Evolutionary conservation across 768 basidiomycete genomes (phyloP), one percentile per base, ranked within the genome.

Genomic region (Mycena kentingensis): DNA sequence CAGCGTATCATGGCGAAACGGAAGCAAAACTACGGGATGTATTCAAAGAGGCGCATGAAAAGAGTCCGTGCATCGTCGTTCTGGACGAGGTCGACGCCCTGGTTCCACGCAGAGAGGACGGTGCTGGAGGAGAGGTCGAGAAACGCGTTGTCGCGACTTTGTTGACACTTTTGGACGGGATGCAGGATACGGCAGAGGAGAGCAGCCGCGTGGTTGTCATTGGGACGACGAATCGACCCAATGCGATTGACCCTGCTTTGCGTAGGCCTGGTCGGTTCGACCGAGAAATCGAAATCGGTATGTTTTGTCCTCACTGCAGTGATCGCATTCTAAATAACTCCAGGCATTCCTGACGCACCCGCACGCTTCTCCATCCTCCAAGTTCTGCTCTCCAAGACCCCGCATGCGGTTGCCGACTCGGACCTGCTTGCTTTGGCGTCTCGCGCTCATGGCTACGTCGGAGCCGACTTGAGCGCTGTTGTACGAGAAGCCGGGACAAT

Each of bases 1-100:
- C 92, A 18, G 93, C 94, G 1, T 98, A 93, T 64, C 97, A 98
- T 64, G 97, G 97, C 36, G 97, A 99, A 74, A 97, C 94, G 1
- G 97, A 99, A 65, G 84, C 90, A 1, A 84, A 86, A 56, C 75
- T 99, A 29, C 85, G 97, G 18, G 89, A 89, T 22, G 87, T 98
- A 3, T 99, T 98, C 67, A 81, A 78, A 35, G 86, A 93, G 60
- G 97, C 97, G 1, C 80, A 83, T 50, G 74, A 77, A 28, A 82
- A 85, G 61, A 88, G 87, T 50, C 95, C 96, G 0, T 96, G 92
- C 60, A 93, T 99, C 60, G 84, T 99, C 41, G 88, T 99, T 22
- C 72, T 99, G 28, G 97, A 99, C 60, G 97, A 99, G 70, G 84
- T 99, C 1, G 97, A 99, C 60, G 95, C 97, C 1, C 72, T 99